Base-by-base conservation (phyloP, 2,329 filamentous ascomycete genomes). In the Penicillium aurantiogriseum region DNA sequence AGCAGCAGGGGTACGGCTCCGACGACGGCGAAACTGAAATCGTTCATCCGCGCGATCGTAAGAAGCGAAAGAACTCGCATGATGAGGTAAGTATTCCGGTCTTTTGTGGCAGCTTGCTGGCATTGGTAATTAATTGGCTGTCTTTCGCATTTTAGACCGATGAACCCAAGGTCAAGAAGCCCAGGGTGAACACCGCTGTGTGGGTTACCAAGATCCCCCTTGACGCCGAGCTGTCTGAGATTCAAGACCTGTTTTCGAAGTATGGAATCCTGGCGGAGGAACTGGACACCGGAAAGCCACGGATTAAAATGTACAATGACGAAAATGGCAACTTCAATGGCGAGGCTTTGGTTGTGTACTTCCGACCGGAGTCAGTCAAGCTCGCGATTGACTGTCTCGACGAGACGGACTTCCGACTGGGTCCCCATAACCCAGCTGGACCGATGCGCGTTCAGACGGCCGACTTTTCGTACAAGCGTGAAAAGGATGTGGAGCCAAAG, bases 231-330 rank as follows among this genome's bases (percentile, higher is more conserved):
- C 80, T 88, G 42, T 85, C 89, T 31, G 94, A 99, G 77, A 86
- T 99, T 17, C 83, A 89, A 64, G 85, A 91, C 25, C 81, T 90
- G 29, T 99, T 99, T 78, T 91, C 88, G 48, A 93, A 91, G 73
- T 95, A 85, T 69, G 92, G 92, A 59, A 89, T 97, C 64, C 92
- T 99, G 63, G 91, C 93, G 48, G 92, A 97, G 75, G 90, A 96
- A 75, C 92, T 96, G 63, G 92, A 97, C 69, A 92, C 87, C 68
- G 90, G 91, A 56, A 85, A 87, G 45, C 91, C 91, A 44, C 88
- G 94, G 38, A 93, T 99, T 76, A 97, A 96, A 78, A 85, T 99
- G 74, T 99, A 99, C 77, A 85, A 81, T 21, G 88, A 97, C 71
- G 85, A 89, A 1, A 77, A 87, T 1, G 94, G 92, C 21, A 84